Percentiles rank a stretch among this genome's conserved stretches.
Conservation (phyloP, 2,329 filamentous ascomycete species). For the Monilinia aucupariae region DNA sequence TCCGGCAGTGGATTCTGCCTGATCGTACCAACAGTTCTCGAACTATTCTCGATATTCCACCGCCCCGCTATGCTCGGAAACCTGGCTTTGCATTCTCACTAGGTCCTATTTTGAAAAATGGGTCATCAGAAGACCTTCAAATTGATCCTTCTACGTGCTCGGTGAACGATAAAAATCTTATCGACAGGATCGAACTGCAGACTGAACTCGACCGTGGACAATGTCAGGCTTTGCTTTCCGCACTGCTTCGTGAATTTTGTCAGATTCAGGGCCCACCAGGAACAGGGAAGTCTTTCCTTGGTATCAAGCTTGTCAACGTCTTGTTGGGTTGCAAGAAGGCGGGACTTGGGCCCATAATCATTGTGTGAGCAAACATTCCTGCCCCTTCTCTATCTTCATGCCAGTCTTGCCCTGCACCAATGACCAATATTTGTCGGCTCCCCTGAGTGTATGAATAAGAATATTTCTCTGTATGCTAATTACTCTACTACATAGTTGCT, state of each 20-base stretch:
- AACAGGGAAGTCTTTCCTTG: conserved; percentile 32
- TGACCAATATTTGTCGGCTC: no score
- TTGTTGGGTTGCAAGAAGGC: conserved; percentile 35
- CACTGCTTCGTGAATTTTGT: conserved; percentile 41
- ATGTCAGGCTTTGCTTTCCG: conserved; percentile 39
- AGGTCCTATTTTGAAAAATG: no score
- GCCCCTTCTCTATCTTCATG: no score
- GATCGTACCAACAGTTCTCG: no score
- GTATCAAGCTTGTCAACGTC: conserved; percentile 28
- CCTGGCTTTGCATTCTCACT: no score
- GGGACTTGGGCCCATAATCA: conserved; percentile 35
- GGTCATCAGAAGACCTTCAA: conserved; percentile 12
- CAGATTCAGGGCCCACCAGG: conserved; percentile 32
- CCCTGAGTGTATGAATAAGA: no score
- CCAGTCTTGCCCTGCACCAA: no score
- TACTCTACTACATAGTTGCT: conserved; percentile 28
- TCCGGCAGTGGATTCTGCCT: conserved; percentile 11
- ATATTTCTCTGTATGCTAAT: not conserved
- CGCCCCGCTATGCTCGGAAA: conserved; percentile 26
- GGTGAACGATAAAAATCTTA: conserved; percentile 17
- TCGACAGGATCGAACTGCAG: conserved; percentile 22
- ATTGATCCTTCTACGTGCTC: not conserved
- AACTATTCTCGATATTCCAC: conserved; percentile 21
- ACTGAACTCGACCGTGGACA: conserved; percentile 27
- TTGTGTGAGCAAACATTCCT: conserved; percentile 34